Conservation (phyloP, 2,329 filamentous ascomycete species). For the Colletotrichum neosansevieriae region DNA sequence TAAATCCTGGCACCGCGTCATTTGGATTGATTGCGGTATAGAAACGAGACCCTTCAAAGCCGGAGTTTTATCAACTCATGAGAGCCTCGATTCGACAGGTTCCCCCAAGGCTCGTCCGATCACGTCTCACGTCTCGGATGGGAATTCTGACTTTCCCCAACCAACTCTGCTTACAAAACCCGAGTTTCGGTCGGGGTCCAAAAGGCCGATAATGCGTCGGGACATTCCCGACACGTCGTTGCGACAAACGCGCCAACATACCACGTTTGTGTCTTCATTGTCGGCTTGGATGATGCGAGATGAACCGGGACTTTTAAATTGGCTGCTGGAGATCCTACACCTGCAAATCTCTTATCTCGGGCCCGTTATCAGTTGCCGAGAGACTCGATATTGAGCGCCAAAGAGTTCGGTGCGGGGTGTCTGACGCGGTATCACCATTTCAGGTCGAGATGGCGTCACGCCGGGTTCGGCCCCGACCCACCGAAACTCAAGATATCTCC, state of each 20-base stretch:
- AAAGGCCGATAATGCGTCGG: constrained; percentile 14
- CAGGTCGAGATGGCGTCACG: constrained; percentile 34
- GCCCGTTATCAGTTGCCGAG: not conserved
- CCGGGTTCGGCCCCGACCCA: constrained; percentile 39
- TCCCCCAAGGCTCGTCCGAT: too few species aligned
- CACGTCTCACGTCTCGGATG: not conserved
- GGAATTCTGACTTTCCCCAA: not conserved
- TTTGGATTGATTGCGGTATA: too few species aligned
- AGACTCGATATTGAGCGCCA: not conserved
- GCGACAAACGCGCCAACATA: constrained; percentile 16
- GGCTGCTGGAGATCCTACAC: not conserved
- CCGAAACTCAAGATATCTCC: constrained; percentile 25
- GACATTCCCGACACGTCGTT: constrained; percentile 12
- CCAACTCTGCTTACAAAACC: not conserved
- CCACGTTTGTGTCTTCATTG: constrained; percentile 28
- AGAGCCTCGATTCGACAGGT: too few species aligned
- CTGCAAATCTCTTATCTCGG: constrained; percentile 14
- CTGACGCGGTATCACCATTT: constrained; percentile 33
- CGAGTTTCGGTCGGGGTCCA: not conserved
- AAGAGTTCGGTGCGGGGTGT: constrained; percentile 26
- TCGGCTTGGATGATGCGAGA: constrained; percentile 30
- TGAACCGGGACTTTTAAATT: not conserved
- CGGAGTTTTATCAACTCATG: too few species aligned
- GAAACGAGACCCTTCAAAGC: too few species aligned
- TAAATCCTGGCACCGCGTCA: too few species aligned